Base-by-base conservation (phyloP, 768 basidiomycete genomes). In the Crassisporium funariophilum region DNA sequence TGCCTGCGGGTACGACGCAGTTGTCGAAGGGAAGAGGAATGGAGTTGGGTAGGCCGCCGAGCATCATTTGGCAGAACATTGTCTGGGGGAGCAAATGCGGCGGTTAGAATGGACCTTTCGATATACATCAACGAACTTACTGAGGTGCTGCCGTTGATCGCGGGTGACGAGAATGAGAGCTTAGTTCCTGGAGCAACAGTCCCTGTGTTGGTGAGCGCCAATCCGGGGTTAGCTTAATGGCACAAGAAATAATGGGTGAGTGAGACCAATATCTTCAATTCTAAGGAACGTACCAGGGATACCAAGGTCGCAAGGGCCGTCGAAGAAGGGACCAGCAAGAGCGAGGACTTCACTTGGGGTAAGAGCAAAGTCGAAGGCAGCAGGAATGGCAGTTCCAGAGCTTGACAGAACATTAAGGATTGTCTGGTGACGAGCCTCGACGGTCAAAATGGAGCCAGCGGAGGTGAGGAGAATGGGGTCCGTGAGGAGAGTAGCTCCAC, bases 381-480 rank as follows among this genome's bases (percentile, higher is more conserved):
- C 63, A 4, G 89, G 83, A 45, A 88, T 80, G 13, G 82, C 72
- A 3, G 74, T 74, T 12, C 79, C 83, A 49, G 65, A 67, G 12
- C 76, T 74, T 35, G 76, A 77, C 43, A 93, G 56, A 50, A 90
- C 57, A 70, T 92, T 91, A 41, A 91, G 75, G 34, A 92, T 65
- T 1, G 85, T 83, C 62, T 86, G 83, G 57, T 94, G 91, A 37
- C 91, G 84, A n/a, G 88, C 84, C 60, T 93, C 91, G 37, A 89
- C 74, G 21, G 88, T 84, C 64, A 88, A 57, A 60, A 91, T 91
- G 19, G 83, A 81, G 6, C 75, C 86, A 31, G 87, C 88, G n/a
- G 80, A 73, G 43, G 76, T 74, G 40, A 88, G 68, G 46, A 90
- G 57, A 19, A 73, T 66, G 11, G 84, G 82, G 54, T 88, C 81